phyloP scores from a whole-genome alignment of 371 early-diverging fungal genomes.

The Coemansia sp. region DNA sequence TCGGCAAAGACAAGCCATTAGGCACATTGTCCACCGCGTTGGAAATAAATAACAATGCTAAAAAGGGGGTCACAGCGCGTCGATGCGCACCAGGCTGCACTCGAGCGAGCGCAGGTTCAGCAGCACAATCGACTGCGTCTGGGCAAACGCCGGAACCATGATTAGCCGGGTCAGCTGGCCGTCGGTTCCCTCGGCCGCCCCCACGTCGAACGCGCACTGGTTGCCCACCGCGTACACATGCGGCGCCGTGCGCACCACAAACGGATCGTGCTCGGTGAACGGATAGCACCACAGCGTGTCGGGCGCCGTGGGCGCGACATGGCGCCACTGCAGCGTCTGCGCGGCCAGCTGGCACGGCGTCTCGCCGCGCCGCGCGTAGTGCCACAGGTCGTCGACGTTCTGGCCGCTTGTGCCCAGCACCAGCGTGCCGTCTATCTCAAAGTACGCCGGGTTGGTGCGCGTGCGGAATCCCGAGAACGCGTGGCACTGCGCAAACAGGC shows the following conservation, averaged over 20 bases:
- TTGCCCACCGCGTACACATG: constrained; percentile 91
- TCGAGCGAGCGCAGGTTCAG: constrained; percentile 38
- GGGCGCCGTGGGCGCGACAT: constrained; percentile 89
- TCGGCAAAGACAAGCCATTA: not conserved
- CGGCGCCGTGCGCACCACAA: constrained; percentile 70
- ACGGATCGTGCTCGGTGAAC: constrained; percentile 80
- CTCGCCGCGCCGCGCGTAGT: constrained; percentile 56
- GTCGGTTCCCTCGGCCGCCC: constrained; percentile 3
- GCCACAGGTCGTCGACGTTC: constrained; percentile 78
- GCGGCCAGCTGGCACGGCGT: constrained; percentile 71
- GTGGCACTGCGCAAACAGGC: constrained; percentile 63
- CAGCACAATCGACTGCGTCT: constrained; percentile 27
- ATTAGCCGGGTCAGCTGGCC: constrained; percentile 29
- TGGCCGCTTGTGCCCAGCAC: constrained; percentile 85
- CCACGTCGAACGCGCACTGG: constrained; percentile 64
- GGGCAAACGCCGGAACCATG: constrained; percentile 31
- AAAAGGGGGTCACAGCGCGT: not conserved
- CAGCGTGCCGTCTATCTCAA: constrained; percentile 65
- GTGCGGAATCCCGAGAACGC: constrained; percentile 61
- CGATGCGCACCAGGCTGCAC: constrained; percentile 16
- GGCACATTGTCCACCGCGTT: not conserved
- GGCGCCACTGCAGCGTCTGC: constrained; percentile 72
- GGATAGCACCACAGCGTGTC: constrained; percentile 94
- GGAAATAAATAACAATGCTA: no score
- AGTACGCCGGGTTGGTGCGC: constrained; percentile 80